Conservation (phyloP, 768 basidiomycete genomes). For the Kwoniella botswanensis region DNA sequence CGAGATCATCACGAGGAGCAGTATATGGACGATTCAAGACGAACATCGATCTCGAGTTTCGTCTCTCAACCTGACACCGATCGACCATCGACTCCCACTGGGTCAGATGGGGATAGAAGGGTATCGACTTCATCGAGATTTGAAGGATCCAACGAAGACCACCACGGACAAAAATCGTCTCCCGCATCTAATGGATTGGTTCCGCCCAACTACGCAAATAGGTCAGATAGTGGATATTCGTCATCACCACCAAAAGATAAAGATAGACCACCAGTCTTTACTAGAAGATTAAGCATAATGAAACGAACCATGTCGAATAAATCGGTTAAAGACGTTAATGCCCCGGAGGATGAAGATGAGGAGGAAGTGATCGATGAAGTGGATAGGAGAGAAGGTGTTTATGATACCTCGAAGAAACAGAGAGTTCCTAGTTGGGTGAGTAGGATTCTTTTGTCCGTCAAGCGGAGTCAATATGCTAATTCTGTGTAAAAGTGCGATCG, state of each 20-base stretch:
- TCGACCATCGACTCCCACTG: conserved; percentile 9
- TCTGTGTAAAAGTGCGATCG: conserved; percentile 50
- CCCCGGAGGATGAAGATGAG: conserved; percentile 28
- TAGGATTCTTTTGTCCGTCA: conserved; percentile 26
- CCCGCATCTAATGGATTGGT: conserved; percentile 5
- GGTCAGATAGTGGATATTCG: conserved; percentile 2
- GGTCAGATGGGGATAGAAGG: not conserved
- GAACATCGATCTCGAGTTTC: conserved; percentile 38
- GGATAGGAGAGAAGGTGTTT: conserved; percentile 54
- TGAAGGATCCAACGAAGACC: conserved; percentile 10
- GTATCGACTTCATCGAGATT: conserved; percentile 10
- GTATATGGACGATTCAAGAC: conserved; percentile 15
- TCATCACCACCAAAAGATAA: conserved; percentile 9
- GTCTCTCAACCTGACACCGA: conserved; percentile 16
- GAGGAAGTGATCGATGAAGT: conserved; percentile 32
- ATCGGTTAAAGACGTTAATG: conserved; percentile 10
- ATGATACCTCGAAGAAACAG: conserved; percentile 57
- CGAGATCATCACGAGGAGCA: conserved; percentile 6
- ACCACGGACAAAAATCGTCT: not conserved
- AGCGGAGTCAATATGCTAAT: conserved; percentile 14
- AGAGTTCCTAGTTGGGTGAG: conserved; percentile 58
- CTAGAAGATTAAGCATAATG: conserved; percentile 31
- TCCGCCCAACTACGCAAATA: not conserved
- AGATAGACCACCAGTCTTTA: conserved; percentile 11
- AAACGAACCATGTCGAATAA: conserved; percentile 45